A percentile compares a stretch with the other conserved stretches of the same genome.
Evolutionary conservation across 441 rosid genomes (phyloP).

Genomic region (Macaranga tanarius): DNA sequence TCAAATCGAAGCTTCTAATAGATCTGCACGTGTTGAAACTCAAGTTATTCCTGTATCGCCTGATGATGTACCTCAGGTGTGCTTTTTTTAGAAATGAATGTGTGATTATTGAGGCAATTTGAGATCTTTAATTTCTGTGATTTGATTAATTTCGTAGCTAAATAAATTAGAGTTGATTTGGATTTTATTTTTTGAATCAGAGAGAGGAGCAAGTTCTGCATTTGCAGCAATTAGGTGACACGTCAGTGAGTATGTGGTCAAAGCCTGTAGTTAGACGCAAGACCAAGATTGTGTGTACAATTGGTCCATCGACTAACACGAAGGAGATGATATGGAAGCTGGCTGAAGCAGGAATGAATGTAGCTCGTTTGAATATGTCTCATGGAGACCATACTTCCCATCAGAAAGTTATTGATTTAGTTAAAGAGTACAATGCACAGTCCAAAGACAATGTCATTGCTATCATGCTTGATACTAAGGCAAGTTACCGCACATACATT

Average conservation of each 20-base stretch:
- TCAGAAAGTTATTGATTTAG: slow-evolving; percentile 90
- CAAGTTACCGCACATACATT: slow-evolving; percentile 23
- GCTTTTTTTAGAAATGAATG: not conserved
- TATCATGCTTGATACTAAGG: slow-evolving; percentile 98
- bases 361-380: slow-evolving; percentile 94
- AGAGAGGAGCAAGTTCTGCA: slow-evolving; percentile 49
- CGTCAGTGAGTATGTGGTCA: slow-evolving; percentile 75
- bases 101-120: not conserved
- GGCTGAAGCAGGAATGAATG: slow-evolving; percentile 98
- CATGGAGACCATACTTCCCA: slow-evolving; percentile 98
- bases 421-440: slow-evolving; percentile 91
- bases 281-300: slow-evolving; percentile 94
- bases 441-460: slow-evolving; percentile 87
- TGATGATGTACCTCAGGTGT: slow-evolving; percentile 60
- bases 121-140: not conserved
- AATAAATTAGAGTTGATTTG: not conserved
- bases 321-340: slow-evolving; percentile 41
- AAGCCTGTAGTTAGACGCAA: slow-evolving; percentile 74
- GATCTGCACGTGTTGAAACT: slow-evolving; percentile 55
- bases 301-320: slow-evolving; percentile 91
- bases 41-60: slow-evolving; percentile 76
- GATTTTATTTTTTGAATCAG: slow-evolving; percentile 23
- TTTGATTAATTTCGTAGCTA: not conserved
- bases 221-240: slow-evolving; percentile 58
- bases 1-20: slow-evolving; percentile 40